Evolutionary conservation across 2,329 filamentous ascomycete species (phyloP).

Genomic region (Fusarium xylarioides): DNA sequence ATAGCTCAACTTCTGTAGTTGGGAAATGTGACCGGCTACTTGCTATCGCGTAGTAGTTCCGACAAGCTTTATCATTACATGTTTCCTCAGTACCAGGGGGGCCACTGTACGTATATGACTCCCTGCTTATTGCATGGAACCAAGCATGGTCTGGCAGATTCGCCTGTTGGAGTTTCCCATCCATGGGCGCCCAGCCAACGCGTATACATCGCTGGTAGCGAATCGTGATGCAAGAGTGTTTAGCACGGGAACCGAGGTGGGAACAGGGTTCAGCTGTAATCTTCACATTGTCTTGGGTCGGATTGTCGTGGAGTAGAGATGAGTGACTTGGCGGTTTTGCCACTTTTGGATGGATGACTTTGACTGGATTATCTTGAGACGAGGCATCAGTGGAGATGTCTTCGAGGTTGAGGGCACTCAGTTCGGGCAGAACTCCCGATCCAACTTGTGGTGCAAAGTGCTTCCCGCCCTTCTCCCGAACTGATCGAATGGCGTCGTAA

Average conservation of each 20-base stretch:
- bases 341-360: not conserved
- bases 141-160: not conserved
- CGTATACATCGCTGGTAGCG: not conserved
- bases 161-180: not conserved
- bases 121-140: not conserved
- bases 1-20: not conserved
- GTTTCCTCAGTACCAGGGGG: not conserved
- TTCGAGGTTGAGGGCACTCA: not conserved
- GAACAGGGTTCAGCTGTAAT: not conserved
- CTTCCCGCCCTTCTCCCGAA: not conserved
- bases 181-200: not conserved
- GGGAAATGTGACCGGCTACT: not conserved
- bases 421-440: not conserved
- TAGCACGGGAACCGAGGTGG: fast-evolving
- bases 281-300: fast-evolving
- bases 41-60: not conserved
- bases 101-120: not conserved
- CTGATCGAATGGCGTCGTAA: not conserved
- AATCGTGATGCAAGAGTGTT: not conserved
- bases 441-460: not conserved
- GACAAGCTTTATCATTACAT: not conserved
- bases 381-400: not conserved
- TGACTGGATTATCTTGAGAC: not conserved
- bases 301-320: not conserved
- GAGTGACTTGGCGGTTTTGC: not conserved